Evolutionary conservation across 768 basidiomycete genomes (phyloP).

Genomic region (Boletus coccyginus): DNA sequence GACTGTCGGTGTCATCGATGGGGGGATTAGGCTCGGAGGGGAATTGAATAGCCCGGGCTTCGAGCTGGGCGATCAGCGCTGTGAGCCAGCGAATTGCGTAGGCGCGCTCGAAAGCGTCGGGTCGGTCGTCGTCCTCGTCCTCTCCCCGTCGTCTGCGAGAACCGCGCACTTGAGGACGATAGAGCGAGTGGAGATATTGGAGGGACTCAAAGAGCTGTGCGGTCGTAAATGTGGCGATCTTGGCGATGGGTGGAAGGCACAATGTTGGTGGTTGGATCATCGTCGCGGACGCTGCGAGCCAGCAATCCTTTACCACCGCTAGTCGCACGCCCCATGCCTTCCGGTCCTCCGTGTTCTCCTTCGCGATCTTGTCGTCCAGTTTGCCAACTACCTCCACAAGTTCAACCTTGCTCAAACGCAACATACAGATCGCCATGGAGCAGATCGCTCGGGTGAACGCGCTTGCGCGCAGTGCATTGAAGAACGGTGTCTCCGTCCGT

Average conservation of each 20-base stretch:
- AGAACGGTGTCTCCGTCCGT: slow-evolving; percentile 48
- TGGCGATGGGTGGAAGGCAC: slow-evolving; percentile 51
- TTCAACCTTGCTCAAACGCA: too few relatives aligned
- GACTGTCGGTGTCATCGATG: slow-evolving; percentile 26
- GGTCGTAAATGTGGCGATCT: slow-evolving; percentile 34
- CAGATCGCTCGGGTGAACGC: slow-evolving; percentile 48
- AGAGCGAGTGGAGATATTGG: slow-evolving; percentile 50
- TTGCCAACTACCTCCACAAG: too few relatives aligned
- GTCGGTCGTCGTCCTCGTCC: slow-evolving; percentile 31
- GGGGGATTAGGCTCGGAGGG: neutral
- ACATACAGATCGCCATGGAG: slow-evolving; percentile 46
- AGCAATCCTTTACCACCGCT: too few relatives aligned
- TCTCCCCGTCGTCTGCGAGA: slow-evolving; percentile 39
- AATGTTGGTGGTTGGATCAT: slow-evolving; percentile 42
- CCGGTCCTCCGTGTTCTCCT: slow-evolving; percentile 18
- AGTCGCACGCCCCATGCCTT: neutral
- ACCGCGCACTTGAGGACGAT: slow-evolving; percentile 62
- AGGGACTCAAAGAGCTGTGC: slow-evolving; percentile 44
- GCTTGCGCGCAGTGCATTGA: slow-evolving; percentile 45
- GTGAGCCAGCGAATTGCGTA: slow-evolving; percentile 76
- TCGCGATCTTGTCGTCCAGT: slow-evolving; percentile 15
- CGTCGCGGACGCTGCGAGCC: slow-evolving; percentile 9
- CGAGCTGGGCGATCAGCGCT: slow-evolving; percentile 48
- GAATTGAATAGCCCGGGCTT: neutral
- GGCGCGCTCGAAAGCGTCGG: slow-evolving; percentile 67